Evolutionary conservation across 371 early-diverging fungal species (phyloP).

Genomic region (Coemansia sp.): DNA sequence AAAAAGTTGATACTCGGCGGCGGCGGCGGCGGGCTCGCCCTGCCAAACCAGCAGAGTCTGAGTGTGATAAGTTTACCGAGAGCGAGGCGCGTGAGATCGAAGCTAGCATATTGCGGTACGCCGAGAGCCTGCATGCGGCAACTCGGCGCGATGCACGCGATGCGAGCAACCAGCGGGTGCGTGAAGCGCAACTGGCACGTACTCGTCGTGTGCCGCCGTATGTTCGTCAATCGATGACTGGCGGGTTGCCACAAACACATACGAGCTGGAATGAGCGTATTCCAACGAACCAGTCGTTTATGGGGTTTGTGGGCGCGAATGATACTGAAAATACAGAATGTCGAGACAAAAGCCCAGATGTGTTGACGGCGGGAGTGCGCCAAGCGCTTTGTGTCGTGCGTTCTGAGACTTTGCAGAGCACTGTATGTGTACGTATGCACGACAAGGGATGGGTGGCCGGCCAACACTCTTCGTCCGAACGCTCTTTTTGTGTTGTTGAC

Average conservation of each 20-base stretch:
- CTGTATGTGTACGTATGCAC: slow-evolving; percentile 42
- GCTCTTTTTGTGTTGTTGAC: slow-evolving; percentile 35
- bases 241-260: not conserved
- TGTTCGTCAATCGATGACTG: not conserved
- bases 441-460: slow-evolving; percentile 49
- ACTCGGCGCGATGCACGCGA: slow-evolving; percentile 23
- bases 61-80: not conserved
- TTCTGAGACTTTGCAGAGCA: slow-evolving; percentile 6
- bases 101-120: slow-evolving; percentile 28
- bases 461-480: not conserved
- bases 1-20: too few species aligned
- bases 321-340: not conserved
- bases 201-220: slow-evolving; percentile 37
- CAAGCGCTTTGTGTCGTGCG: slow-evolving; percentile 13
- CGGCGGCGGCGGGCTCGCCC: too few species aligned
- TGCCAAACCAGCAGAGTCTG: not conserved
- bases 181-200: slow-evolving; percentile 15
- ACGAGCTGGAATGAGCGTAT: slow-evolving; percentile 22
- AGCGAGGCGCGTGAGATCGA: slow-evolving; percentile 21
- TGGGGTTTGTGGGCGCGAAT: slow-evolving; percentile 1
- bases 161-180: not conserved
- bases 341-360: too few species aligned
- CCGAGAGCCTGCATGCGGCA: slow-evolving; percentile 35
- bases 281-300: slow-evolving; percentile 24
- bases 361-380: slow-evolving; percentile 15